Base-by-base conservation (phyloP, 441 rosid genomes). In the Populus trichocarpa region DNA sequence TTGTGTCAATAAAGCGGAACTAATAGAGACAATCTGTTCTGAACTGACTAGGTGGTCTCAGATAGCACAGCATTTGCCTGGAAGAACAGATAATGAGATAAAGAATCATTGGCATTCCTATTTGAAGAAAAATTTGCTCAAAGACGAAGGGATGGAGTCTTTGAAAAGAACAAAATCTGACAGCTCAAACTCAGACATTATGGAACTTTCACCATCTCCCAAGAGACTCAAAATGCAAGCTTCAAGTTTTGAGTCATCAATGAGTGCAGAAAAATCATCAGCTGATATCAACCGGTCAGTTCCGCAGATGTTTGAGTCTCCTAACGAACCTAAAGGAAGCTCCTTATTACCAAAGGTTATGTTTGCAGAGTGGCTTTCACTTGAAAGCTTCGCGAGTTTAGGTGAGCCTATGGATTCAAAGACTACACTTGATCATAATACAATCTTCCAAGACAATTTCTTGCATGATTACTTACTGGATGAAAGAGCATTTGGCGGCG, bases 81-180 rank as follows among this genome's bases (percentile, higher is more conserved):
- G 97, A 70, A 88, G 97, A 87, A 91, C 98, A 10, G 98, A 95
- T 65, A 95, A 95, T 57, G 98, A 95, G 86, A 90, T 95, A 69
- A 95, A 95, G 83, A 95, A 95, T 76, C 84, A 89, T 65, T 95
- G 97, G 95, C 99, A 95, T 85, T 89, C 99, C 13, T 87, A 90
- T 82, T 79, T 95, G 81, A 93, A 95, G 84, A 95, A 93, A 80
- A 90, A 75, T 75, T 50, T 78, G 30, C 71, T 83, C 42, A 86
- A 90, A 81, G 38, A 78, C 36, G 85, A 82, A 81, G 86, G 72
- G 35, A 63, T 2, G 23, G 28, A 22, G 14, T 46, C 26, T 50
- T 85, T 83, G 77, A 67, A 83, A 6, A n/a, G 8, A 22, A 25
- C 5, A 66, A 80, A 74, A 22, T 76, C 65, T 65, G 63, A 73